phyloP scores from a whole-genome alignment of 1,284 basidiomycete genomes.

The Ganoderma meredithae region DNA sequence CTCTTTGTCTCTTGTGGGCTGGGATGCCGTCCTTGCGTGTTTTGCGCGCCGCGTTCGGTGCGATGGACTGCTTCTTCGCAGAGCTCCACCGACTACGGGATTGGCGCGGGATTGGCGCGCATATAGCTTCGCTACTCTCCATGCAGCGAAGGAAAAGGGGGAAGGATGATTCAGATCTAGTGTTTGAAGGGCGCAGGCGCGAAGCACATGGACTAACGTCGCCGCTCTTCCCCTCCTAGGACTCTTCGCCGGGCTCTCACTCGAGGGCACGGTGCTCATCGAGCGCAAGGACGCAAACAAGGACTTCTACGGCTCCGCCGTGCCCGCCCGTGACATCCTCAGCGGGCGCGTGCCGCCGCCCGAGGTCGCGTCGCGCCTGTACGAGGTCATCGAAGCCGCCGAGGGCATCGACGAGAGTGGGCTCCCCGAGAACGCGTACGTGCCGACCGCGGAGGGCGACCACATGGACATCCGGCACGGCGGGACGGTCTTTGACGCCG shows the following conservation, averaged over 20 bases:
- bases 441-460: constrained; percentile 72
- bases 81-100: neutral
- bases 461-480: constrained; percentile 57
- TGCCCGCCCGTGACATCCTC: constrained; percentile 91
- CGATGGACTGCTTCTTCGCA: neutral
- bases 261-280: constrained; percentile 95
- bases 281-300: constrained; percentile 95
- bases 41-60: neutral
- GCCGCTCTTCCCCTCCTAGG: constrained; percentile 57
- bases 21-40: too few species aligned
- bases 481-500: constrained; percentile 76
- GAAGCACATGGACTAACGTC: too few species aligned
- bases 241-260: constrained; percentile 92
- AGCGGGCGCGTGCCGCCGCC: constrained; percentile 94
- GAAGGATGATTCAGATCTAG: too few species aligned
- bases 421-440: constrained; percentile 82
- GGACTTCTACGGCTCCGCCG: constrained; percentile 93
- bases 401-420: constrained; percentile 83
- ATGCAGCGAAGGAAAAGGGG: neutral
- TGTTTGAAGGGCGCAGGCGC: too few species aligned
- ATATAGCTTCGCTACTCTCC: neutral
- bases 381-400: constrained; percentile 94
- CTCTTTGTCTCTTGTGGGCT: neutral
- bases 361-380: constrained; percentile 92
- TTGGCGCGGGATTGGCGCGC: neutral